Evolutionary conservation across 2,329 filamentous ascomycete species (phyloP), one percentile per base, ranked within the genome.

Genomic region (Penicillium sp.): DNA sequence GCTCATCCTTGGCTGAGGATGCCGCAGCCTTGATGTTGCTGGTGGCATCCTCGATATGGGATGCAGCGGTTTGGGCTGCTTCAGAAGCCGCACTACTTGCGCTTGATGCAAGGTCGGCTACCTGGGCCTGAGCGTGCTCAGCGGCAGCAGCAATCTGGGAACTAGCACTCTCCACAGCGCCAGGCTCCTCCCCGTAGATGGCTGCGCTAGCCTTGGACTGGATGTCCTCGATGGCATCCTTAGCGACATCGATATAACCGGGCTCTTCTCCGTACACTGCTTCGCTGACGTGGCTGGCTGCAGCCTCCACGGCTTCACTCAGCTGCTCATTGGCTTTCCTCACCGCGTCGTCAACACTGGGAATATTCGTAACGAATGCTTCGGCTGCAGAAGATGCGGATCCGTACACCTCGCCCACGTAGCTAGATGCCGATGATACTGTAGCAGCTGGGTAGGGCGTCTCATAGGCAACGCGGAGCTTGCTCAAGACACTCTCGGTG

Each of bases 401-500:
- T 16, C 69, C 73, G 54, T 76, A 76, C 13, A 71, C 73, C 23
- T 81, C 78, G 48, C 75, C 79, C 10, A 80, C 80, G 46, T 81
- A 79, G 53, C 80, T 84, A 9, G 77, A 83, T 19, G 78, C 81
- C 3, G 81, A 81, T 0, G 81, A 78, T 5, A 67, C 61, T 3
- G 70, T 70, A 13, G 58, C 67, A 51, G 52, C 63, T 53, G 62
- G 66, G 48, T 69, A 69, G 14, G 86, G 88, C 0, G 86, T 90
- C 21, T 85, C 84, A 66, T 93, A 94, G 0, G 86, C 89, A 3
- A 83, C 87, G 52, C 84, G 83, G 11, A 96, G 80, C 48, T 88
- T 84, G 48, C 79, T 85, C 73, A 91, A 85, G 3, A 93, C 88
- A 55, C 89, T 92, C 67, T 95, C 89, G 0, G 88, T 92, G 65